A percentile compares a stretch with the other conserved stretches of the same genome.
phyloP scores from a whole-genome alignment of 2,329 filamentous ascomycete genomes.

The Trichoderma sp. region DNA sequence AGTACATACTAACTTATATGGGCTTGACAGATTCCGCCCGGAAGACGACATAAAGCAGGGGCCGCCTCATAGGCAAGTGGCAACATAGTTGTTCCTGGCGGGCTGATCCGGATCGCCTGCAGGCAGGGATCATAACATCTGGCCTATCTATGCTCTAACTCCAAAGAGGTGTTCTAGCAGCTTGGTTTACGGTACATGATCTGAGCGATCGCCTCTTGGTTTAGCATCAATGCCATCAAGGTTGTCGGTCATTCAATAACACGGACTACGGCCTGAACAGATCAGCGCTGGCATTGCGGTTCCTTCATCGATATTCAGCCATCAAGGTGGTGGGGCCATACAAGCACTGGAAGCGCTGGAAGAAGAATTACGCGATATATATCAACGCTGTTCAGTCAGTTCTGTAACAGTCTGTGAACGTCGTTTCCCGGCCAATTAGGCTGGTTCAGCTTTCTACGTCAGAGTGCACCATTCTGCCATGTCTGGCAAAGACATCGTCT shows the following conservation, averaged over 20 bases:
- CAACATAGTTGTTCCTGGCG: neutral
- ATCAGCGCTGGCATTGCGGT: neutral
- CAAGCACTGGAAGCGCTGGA: neutral
- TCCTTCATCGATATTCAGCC: neutral
- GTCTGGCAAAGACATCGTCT: neutral
- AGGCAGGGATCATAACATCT: neutral
- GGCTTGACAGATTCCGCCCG: neutral
- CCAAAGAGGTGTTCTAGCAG: neutral
- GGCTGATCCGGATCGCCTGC: neutral
- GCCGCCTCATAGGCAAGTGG: neutral
- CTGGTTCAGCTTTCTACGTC: neutral
- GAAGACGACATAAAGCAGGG: neutral
- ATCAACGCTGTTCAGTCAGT: neutral
- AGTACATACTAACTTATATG: neutral
- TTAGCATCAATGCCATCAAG: neutral
- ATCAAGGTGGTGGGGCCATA: neutral
- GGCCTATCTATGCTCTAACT: neutral
- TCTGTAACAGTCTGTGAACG: neutral
- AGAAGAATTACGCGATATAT: neutral
- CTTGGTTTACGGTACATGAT: neutral
- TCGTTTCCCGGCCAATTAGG: neutral
- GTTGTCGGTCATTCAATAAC: neutral
- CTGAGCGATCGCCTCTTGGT: neutral
- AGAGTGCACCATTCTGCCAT: neutral
- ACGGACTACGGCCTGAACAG: neutral